Percentiles rank a stretch among this genome's conserved stretches.
Evolutionary conservation across 2,329 filamentous ascomycete genomes (phyloP).

Genomic region (Neoarthrinium moseri): DNA sequence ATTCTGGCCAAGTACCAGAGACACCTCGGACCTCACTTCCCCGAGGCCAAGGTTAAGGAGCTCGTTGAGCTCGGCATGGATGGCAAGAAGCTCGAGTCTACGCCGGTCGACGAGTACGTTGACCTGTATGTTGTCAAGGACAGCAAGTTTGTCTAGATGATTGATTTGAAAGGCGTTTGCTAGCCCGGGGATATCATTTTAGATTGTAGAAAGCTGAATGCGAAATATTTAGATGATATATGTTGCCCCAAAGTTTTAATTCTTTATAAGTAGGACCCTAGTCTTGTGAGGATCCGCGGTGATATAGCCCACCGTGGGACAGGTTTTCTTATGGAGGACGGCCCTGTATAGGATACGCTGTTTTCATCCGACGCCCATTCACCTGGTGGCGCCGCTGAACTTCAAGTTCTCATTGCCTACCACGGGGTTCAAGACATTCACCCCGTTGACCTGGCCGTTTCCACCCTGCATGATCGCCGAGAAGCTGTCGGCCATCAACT

Average conservation of each 20-base stretch:
- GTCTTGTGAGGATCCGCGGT: no score
- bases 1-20: constrained; percentile 95
- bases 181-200: constrained; percentile 1
- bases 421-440: constrained; percentile 47
- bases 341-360: no score
- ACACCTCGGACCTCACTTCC: constrained; percentile 83
- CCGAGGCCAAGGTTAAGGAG: constrained; percentile 73
- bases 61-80: constrained; percentile 79
- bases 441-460: constrained; percentile 45
- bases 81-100: constrained; percentile 70
- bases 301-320: no score
- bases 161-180: background rate
- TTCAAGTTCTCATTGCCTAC: constrained; percentile 46
- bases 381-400: constrained; percentile 28
- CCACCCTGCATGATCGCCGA: constrained; percentile 52
- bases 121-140: constrained; percentile 63
- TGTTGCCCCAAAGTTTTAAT: background rate
- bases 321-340: no score
- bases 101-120: constrained; percentile 89
- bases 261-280: no score
- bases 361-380: background rate
- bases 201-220: constrained; percentile 3
- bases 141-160: constrained; percentile 55
- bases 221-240: constrained; percentile 2
- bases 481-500: constrained; percentile 54